Conservation (phyloP, 106 monocot genomes). For the Chionographis japonica region DNA sequence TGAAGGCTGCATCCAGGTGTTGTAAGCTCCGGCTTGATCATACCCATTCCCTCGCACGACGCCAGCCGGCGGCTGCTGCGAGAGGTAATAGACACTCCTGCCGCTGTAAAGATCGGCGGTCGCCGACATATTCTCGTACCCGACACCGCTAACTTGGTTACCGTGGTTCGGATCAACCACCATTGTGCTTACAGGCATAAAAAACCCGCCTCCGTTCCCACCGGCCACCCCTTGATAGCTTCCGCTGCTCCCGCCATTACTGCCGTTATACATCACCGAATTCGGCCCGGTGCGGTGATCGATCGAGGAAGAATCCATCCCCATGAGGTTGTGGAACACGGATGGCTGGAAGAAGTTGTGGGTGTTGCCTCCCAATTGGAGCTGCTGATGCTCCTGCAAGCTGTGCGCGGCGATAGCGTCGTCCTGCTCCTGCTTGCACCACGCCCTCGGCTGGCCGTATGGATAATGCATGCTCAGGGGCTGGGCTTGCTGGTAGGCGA, state of each 20-base stretch:
- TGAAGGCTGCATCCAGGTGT: constrained; percentile 25
- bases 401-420: constrained; percentile 17
- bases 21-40: constrained; percentile 22
- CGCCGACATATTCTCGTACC: constrained; percentile 24
- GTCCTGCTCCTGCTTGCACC: constrained; percentile 81
- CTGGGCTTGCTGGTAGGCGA: constrained; percentile 54
- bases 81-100: constrained; percentile 38
- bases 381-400: constrained; percentile 47
- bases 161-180: constrained; percentile 32
- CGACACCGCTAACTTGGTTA: constrained; percentile 19
- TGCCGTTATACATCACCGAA: constrained; percentile 15
- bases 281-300: constrained; percentile 18
- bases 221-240: constrained; percentile 9
- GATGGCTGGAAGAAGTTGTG: constrained; percentile 58
- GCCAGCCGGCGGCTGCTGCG: constrained; percentile 20
- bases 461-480: constrained; percentile 32
- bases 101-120: constrained; percentile 28
- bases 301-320: constrained; percentile 16
- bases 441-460: constrained; percentile 28
- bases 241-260: background rate
- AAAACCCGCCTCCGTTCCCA: constrained; percentile 16
- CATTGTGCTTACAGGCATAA: constrained; percentile 39
- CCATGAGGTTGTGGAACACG: constrained; percentile 26
- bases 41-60: constrained; percentile 14
- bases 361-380: constrained; percentile 20